phyloP scores from a whole-genome alignment of 257 asterid genomes.

The Jacaranda copaia region DNA sequence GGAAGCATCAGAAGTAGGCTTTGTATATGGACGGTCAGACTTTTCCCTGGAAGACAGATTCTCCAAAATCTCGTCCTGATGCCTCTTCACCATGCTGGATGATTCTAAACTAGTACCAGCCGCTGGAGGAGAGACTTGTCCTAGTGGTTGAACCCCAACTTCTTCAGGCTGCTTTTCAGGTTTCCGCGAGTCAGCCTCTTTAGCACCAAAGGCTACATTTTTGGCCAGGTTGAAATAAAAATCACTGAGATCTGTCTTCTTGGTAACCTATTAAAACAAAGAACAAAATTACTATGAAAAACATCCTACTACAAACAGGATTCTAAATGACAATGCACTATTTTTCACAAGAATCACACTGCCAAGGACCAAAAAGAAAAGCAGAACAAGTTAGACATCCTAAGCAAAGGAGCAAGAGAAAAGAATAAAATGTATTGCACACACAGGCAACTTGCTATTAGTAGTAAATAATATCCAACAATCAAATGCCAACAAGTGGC shows the following conservation, averaged over 20 bases:
- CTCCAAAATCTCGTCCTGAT: slow-evolving; percentile 40
- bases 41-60: slow-evolving; percentile 49
- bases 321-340: not conserved
- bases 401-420: not conserved
- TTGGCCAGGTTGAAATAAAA: slow-evolving; percentile 80
- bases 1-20: slow-evolving; percentile 50
- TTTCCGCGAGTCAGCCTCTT: slow-evolving; percentile 54
- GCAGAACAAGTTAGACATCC: not conserved
- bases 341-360: not conserved
- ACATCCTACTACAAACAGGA: not conserved
- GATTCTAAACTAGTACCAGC: slow-evolving; percentile 41
- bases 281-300: slow-evolving; percentile 11
- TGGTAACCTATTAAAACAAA: slow-evolving; percentile 68
- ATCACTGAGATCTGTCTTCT: slow-evolving; percentile 79
- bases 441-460: not conserved
- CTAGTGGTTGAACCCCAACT: slow-evolving; percentile 42
- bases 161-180: slow-evolving; percentile 51
- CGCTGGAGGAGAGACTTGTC: slow-evolving; percentile 43
- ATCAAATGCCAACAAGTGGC: not conserved
- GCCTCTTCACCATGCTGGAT: slow-evolving; percentile 42
- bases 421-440: not conserved
- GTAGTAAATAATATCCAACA: not conserved
- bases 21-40: slow-evolving; percentile 33
- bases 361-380: slow-evolving; percentile 1
- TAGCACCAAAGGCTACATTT: slow-evolving; percentile 87